Conservation (phyloP, 192 early-diverging fungal species). For the Phlyctochytrium arcticum region DNA sequence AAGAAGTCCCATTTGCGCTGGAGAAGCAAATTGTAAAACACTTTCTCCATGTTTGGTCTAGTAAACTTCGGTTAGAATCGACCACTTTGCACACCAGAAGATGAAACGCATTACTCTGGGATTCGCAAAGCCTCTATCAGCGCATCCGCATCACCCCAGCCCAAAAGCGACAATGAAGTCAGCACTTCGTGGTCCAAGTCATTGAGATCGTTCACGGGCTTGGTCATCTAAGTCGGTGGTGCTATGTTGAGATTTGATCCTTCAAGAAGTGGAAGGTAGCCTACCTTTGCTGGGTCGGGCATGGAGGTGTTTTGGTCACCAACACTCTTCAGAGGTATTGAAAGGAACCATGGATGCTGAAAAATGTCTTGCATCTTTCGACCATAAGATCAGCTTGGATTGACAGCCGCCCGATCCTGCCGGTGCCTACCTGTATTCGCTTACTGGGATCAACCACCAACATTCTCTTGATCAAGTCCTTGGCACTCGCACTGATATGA, state of each 20-base stretch:
- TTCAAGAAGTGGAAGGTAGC: neutral
- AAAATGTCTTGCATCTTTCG: slow-evolving; percentile 52
- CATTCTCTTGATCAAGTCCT: slow-evolving; percentile 83
- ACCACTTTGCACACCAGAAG: neutral
- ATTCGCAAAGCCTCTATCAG: slow-evolving; percentile 20
- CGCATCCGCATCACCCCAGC: slow-evolving; percentile 42
- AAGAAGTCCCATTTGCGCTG: slow-evolving; percentile 44
- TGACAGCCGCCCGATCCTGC: neutral
- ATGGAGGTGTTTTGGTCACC: slow-evolving; percentile 1
- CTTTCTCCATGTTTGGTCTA: slow-evolving; percentile 43
- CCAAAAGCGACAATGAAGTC: slow-evolving; percentile 39
- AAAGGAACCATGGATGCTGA: slow-evolving; percentile 58
- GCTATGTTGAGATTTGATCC: slow-evolving; percentile 7
- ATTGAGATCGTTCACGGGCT: slow-evolving; percentile 20
- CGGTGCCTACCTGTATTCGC: slow-evolving; percentile 42
- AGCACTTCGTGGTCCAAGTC: slow-evolving; percentile 45
- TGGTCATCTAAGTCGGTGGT: neutral
- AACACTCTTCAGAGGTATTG: slow-evolving; percentile 21
- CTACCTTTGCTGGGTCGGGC: slow-evolving; percentile 7
- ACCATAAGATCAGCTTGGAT: neutral
- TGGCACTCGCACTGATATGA: slow-evolving; percentile 68
- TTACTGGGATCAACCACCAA: slow-evolving; percentile 79
- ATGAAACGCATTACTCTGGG: slow-evolving; percentile 15
- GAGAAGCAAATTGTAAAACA: slow-evolving; percentile 51
- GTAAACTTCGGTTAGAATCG: neutral